Evolutionary conservation across 2,329 filamentous ascomycete species (phyloP).

Genomic region (Fusarium torulosum): DNA sequence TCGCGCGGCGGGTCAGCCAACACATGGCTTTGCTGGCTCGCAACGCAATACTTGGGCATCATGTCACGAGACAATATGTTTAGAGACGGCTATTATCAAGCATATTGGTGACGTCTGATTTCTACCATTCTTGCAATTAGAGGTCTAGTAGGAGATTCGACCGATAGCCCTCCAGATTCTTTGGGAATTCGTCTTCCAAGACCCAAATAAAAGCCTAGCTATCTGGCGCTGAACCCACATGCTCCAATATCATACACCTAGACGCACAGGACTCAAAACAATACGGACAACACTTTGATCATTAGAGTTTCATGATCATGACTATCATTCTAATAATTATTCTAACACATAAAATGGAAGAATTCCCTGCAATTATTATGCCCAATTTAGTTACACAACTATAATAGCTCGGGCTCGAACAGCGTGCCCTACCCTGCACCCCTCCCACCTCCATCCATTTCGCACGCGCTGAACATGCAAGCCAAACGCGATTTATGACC

Average conservation of each 20-base stretch:
- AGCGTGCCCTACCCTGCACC: slow-evolving; percentile 30
- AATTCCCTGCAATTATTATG: background rate
- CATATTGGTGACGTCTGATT: background rate
- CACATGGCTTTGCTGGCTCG: slow-evolving; percentile 34
- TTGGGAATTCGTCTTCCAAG: slow-evolving; percentile 4
- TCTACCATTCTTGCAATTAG: background rate
- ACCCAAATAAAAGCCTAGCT: slow-evolving; percentile 10
- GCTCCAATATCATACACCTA: slow-evolving; percentile 8
- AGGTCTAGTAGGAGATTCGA: background rate
- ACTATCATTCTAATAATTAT: slow-evolving; percentile 4
- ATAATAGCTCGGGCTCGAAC: slow-evolving; percentile 10
- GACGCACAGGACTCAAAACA: slow-evolving; percentile 12
- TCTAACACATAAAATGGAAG: background rate
- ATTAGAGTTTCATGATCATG: slow-evolving; percentile 7
- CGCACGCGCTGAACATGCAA: slow-evolving; percentile 35
- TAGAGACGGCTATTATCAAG: slow-evolving; percentile 3
- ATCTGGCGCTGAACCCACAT: slow-evolving; percentile 1
- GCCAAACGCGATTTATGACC: slow-evolving; percentile 26
- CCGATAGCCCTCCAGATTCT: slow-evolving; percentile 6
- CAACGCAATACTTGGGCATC: slow-evolving; percentile 2
- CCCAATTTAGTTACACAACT: slow-evolving; percentile 20
- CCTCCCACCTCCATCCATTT: slow-evolving; percentile 19
- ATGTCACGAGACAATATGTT: slow-evolving; percentile 4
- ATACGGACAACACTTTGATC: slow-evolving; percentile 18
- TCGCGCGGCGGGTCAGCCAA: slow-evolving; percentile 28